Base-by-base conservation (phyloP, 2,329 filamentous ascomycete genomes). In the Sordariomycetes sp. region DNA sequence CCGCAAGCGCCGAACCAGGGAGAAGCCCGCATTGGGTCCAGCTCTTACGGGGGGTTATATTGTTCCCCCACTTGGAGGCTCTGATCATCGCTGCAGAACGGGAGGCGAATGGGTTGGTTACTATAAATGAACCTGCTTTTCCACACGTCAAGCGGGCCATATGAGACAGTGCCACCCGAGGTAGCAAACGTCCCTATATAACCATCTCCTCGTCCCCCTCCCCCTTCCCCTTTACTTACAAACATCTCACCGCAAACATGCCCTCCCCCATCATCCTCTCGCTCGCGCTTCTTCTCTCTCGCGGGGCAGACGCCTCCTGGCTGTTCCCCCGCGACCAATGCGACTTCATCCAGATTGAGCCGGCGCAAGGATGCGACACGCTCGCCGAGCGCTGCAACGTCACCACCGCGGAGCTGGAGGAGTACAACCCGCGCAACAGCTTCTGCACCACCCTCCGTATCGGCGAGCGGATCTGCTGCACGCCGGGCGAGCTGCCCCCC, bases 331-430 rank as follows among this genome's bases (percentile, higher is more conserved):
- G n/a, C 18, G 65, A 61, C 52, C 61, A 62, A 22, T 72, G 70
- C 61, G 62, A 60, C n/a, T 66, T 63, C 22, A 63, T 66, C 12
- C 64, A 72, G 37, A 72, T 75, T 11, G 62, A 63, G 1, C 63
- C 64, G 0, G 71, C 70, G 1, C 72, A 77, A 55, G 62, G 65
- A 51, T 78, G 76, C 51, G 65, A 59, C 0, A 60, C 68, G 0
- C 63, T 79, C 0, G 73, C 73, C 0, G 55, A 62, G 5, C 64
- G 65, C 43, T 78, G 75, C 57, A 69, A 71, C 4, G 72, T 79
- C 16, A 69, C 70, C 0, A 60, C 62, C 2, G 54, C 62, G 12
- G 65, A 77, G 51, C 72, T 77, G 53, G 67, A 61, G 18, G 69
- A 71, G 56, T 74, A 69, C 61, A 78, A 79, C 40, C 57, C 57